These are phyloP conservation scores for Cicer pinnatifidum DNA, from an alignment of 306 rosid genomes.

Conservation along the genomic window DNA sequence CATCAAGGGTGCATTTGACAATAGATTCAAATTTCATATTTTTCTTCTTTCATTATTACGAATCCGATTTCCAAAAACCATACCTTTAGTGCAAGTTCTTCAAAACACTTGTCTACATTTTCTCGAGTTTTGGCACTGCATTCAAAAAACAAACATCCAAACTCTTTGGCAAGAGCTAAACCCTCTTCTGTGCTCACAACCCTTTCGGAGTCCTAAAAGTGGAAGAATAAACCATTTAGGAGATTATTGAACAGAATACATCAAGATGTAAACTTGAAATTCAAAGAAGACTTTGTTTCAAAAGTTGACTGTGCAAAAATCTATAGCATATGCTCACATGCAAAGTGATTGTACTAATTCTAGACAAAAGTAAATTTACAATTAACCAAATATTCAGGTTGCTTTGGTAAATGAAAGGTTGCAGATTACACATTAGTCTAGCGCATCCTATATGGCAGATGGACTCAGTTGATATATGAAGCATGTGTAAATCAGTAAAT, in stretches of 20 bases:
- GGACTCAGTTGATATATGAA: too few species aligned
- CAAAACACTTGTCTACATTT: constrained; percentile 84
- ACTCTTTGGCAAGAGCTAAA: constrained; percentile 73
- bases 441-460: too few species aligned
- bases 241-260: constrained; percentile 6
- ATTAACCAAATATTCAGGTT: too few species aligned
- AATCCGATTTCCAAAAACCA: too few species aligned
- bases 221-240: constrained; percentile 3
- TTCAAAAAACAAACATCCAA: constrained; percentile 83
- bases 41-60: too few species aligned
- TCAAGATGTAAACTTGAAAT: background rate
- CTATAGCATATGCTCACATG: too few species aligned
- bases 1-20: too few species aligned
- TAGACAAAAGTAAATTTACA: too few species aligned
- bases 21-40: too few species aligned
- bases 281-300: background rate
- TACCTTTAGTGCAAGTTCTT: constrained; percentile 91
- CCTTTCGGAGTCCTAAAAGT: constrained; percentile 79
- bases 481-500: too few species aligned
- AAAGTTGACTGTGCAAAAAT: background rate
- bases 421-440: too few species aligned
- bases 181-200: constrained; percentile 94
- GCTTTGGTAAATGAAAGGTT: too few species aligned
- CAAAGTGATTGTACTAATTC: background rate
- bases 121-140: constrained; percentile 96